Percentiles rank a stretch among this genome's conserved stretches.
Evolutionary conservation across 768 basidiomycete species (phyloP).

Genomic region (Tulasnella sp.): DNA sequence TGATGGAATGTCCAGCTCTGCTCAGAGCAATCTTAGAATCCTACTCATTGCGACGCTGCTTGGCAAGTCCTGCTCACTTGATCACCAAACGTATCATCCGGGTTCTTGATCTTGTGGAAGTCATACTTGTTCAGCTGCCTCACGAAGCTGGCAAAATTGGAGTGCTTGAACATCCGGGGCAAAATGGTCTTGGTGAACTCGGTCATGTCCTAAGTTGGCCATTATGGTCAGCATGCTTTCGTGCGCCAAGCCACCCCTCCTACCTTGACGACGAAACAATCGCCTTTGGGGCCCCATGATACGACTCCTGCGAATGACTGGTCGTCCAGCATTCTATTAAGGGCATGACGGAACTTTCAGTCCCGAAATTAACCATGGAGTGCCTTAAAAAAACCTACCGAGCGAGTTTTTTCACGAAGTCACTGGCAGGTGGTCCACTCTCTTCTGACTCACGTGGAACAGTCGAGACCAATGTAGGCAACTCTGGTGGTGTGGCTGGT

Average conservation of each 20-base stretch:
- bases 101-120: conserved; percentile 91
- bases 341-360: not conserved
- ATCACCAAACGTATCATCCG: conserved; percentile 66
- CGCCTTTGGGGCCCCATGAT: conserved; percentile 72
- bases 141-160: conserved; percentile 87
- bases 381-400: conserved; percentile 38
- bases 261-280: conserved; percentile 83
- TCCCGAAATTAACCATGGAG: not conserved
- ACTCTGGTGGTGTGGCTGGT: not conserved
- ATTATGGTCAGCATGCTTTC: conserved; percentile 18
- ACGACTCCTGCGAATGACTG: conserved; percentile 60
- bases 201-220: conserved; percentile 85
- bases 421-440: conserved; percentile 75
- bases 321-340: conserved; percentile 76
- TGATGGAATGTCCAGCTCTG: conserved; percentile 35
- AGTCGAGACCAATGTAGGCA: conserved; percentile 3
- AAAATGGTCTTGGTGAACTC: conserved; percentile 85
- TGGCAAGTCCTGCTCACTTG: conserved; percentile 30
- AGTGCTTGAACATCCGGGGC: conserved; percentile 90
- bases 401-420: conserved; percentile 93
- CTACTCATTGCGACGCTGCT: not conserved
- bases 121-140: conserved; percentile 94
- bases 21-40: not conserved
- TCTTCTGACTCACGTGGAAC: conserved; percentile 41
- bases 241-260: conserved; percentile 15